Percentiles rank a stretch among this genome's conserved stretches.
phyloP scores from a whole-genome alignment of 2,329 filamentous ascomycete genomes.

The Dichotomopilus funicola region DNA sequence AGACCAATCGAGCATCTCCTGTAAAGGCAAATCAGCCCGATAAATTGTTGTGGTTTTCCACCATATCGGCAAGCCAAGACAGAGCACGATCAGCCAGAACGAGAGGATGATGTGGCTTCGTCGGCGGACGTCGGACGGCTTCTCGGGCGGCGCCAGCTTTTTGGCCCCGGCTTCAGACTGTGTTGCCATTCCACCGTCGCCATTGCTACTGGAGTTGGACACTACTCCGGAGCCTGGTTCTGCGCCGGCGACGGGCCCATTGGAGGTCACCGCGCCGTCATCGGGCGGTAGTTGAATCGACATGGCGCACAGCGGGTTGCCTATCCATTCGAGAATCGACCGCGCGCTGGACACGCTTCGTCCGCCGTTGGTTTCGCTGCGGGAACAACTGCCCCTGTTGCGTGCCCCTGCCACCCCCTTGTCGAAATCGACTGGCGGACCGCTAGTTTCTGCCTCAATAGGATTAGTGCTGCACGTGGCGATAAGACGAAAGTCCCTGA shows the following conservation, averaged over 20 bases:
- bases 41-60: slow-evolving; percentile 92
- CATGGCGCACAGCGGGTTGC: slow-evolving; percentile 18
- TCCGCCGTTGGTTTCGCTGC: not conserved
- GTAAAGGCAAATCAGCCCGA: slow-evolving; percentile 73
- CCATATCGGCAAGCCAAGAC: slow-evolving; percentile 88
- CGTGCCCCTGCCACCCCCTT: no score
- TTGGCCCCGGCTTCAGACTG: slow-evolving; percentile 15
- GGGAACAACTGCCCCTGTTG: not conserved
- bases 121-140: slow-evolving; percentile 58
- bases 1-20: slow-evolving; percentile 85
- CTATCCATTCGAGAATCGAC: slow-evolving; percentile 10
- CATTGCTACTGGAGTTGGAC: no score
- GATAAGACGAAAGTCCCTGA: not conserved
- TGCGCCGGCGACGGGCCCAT: slow-evolving; percentile 5
- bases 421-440: no score
- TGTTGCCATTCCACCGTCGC: not conserved
- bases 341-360: slow-evolving; percentile 9
- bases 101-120: slow-evolving; percentile 73
- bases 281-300: slow-evolving; percentile 17
- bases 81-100: slow-evolving; percentile 82
- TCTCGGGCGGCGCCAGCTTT: slow-evolving; percentile 69
- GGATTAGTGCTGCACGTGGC: slow-evolving; percentile 10
- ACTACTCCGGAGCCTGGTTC: slow-evolving; percentile 1
- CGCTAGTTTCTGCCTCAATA: not conserved
- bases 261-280: slow-evolving; percentile 11